Percentiles rank a stretch among this genome's conserved stretches.
Evolutionary conservation across 345 rosid genomes (phyloP).

Genomic region (Pistacia integerrima): DNA sequence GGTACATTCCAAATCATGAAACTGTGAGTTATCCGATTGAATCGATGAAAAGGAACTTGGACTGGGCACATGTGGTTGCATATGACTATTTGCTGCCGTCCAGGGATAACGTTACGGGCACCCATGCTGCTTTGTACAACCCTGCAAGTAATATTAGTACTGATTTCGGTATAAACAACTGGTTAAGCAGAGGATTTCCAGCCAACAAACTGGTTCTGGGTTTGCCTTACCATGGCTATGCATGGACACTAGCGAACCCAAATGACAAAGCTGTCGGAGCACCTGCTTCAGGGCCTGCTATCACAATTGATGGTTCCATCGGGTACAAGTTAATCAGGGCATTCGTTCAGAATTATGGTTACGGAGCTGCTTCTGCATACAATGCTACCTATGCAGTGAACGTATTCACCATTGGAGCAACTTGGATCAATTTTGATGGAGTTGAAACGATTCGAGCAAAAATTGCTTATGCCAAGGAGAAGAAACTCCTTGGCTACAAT

Average conservation of each 20-base stretch:
- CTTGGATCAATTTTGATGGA: slow-evolving; percentile 30
- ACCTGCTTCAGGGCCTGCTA: slow-evolving; percentile 16
- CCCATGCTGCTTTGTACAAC: slow-evolving; percentile 33
- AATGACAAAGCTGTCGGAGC: neutral
- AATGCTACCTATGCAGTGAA: slow-evolving; percentile 20
- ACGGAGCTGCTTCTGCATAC: slow-evolving; percentile 19
- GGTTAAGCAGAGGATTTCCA: slow-evolving; percentile 32
- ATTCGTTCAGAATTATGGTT: slow-evolving; percentile 21
- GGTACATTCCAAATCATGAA: slow-evolving; percentile 5
- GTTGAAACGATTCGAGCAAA: slow-evolving; percentile 22
- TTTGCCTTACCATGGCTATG: slow-evolving; percentile 38
- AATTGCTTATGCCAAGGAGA: slow-evolving; percentile 22
- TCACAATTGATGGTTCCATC: slow-evolving; percentile 22
- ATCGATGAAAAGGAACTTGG: slow-evolving; percentile 26
- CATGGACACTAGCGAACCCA: slow-evolving; percentile 26
- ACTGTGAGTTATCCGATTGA: slow-evolving; percentile 25
- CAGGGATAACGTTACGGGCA: slow-evolving; percentile 30
- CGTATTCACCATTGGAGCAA: slow-evolving; percentile 19
- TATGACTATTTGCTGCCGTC: slow-evolving; percentile 34
- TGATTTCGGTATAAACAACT: slow-evolving; percentile 30
- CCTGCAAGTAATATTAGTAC: slow-evolving; percentile 25
- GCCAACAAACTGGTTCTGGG: slow-evolving; percentile 32
- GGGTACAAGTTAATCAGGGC: slow-evolving; percentile 17
- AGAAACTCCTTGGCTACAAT: slow-evolving; percentile 14
- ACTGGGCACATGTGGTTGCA: slow-evolving; percentile 33